Evolutionary conservation across 1,284 basidiomycete genomes (phyloP).

Genomic region (Austroboletus novae-zelandiae): DNA sequence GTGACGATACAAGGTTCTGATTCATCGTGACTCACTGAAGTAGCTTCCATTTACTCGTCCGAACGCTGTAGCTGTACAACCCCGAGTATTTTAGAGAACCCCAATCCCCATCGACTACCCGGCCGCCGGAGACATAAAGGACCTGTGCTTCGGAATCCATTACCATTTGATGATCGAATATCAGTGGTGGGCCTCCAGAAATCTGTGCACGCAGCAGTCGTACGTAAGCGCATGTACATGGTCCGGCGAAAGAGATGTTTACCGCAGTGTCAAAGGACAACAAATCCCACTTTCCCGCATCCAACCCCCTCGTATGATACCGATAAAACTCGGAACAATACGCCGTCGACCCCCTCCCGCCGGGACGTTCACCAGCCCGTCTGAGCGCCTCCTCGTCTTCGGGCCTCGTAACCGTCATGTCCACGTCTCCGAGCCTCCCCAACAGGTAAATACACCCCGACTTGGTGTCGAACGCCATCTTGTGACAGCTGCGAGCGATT

Average conservation of each 20-base stretch:
- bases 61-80: constrained; percentile 66
- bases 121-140: constrained; percentile 78
- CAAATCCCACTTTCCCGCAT: constrained; percentile 65
- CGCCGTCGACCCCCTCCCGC: constrained; percentile 21
- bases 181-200: constrained; percentile 67
- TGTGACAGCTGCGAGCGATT: constrained; percentile 74
- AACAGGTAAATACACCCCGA: constrained; percentile 73
- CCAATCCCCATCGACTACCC: constrained; percentile 65
- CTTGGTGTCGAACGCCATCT: constrained; percentile 75
- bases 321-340: constrained; percentile 67
- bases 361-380: constrained; percentile 24
- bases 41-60: constrained; percentile 59
- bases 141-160: constrained; percentile 71
- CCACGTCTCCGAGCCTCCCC: constrained; percentile 57
- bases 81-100: constrained; percentile 60
- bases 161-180: constrained; percentile 82
- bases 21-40: constrained; percentile 50
- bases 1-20: no score
- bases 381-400: constrained; percentile 23
- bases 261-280: constrained; percentile 64
- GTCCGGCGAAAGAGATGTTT: constrained; percentile 21
- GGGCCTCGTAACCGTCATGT: constrained; percentile 34
- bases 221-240: not conserved
- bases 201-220: constrained; percentile 35
- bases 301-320: constrained; percentile 61